Evolutionary conservation across 2,329 filamentous ascomycete genomes (phyloP), one percentile per base, ranked within the genome.

Genomic region (Cercospora sp.): DNA sequence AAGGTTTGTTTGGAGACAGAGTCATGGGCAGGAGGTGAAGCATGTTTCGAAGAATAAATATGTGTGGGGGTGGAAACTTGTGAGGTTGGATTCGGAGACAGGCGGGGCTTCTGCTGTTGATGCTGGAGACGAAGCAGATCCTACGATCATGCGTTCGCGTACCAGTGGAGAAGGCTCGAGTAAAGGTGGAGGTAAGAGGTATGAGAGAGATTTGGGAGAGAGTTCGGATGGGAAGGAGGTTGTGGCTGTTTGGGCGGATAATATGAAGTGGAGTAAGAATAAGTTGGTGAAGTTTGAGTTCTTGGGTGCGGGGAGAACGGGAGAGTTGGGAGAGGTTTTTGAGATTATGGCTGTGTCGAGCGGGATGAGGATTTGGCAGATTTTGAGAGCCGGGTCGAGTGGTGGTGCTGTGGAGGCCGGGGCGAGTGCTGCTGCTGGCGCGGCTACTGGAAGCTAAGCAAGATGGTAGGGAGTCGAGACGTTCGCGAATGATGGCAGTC

Each of bases 201-300:
- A 64, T 59, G 61, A 66, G 18, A 61, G 58, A 45, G 60, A 59
- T 59, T 60, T 63, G 55, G 68, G 42, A 36, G 64, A 58, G 57
- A 69, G 66, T 8, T 71, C 69, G 30, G 71, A 69, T 59, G 71
- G 70, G 12, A 69, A 69, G 28, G 71, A 73, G 51, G 64, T 69
- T 8, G 70, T 73, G 1, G 70, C 71, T 10, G 71, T 69, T 3
- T 73, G 68, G 68, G 71, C 69, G 16, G 69, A 70, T n/a, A 68
- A 67, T 16, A 63, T 61, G 60, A 64, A 64, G 26, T 68, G 64
- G 65, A 70, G 65, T 23, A 73, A 69, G 62, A 68, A 65, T 51
- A 69, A 72, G 36, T 30, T 68, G 16, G 68, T 70, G 13, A 67
- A 60, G 42, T 71, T 72, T 48, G 64, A 65, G 12, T 72, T 73